A percentile compares a stretch with the other conserved stretches of the same genome.
Conservation (phyloP, 2,329 filamentous ascomycete species). For the Graphiopsis chlorocephala region DNA sequence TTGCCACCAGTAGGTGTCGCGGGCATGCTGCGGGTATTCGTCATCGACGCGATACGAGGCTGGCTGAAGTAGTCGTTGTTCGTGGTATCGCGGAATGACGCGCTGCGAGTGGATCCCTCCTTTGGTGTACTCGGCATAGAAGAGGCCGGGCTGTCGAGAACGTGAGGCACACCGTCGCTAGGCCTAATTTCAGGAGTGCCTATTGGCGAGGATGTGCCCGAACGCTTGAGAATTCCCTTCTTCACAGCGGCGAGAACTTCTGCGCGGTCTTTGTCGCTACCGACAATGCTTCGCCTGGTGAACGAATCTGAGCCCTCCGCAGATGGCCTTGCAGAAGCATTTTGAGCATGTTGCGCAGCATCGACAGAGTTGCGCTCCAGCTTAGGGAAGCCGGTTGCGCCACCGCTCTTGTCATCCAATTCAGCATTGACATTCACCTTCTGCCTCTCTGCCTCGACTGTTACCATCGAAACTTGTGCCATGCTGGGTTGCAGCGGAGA, state of each 20-base stretch:
- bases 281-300: constrained; percentile 79
- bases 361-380: constrained; percentile 81
- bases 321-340: constrained; percentile 32
- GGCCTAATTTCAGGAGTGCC: constrained; percentile 67
- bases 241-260: constrained; percentile 89
- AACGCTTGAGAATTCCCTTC: constrained; percentile 94
- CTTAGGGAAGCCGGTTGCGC: constrained; percentile 78
- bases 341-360: constrained; percentile 40
- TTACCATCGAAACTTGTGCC: constrained; percentile 92
- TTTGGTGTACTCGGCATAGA: constrained; percentile 85
- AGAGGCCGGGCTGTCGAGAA: constrained; percentile 76
- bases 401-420: constrained; percentile 63
- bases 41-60: constrained; percentile 60
- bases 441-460: constrained; percentile 88
- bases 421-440: constrained; percentile 73
- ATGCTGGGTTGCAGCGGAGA: constrained; percentile 54
- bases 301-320: constrained; percentile 59
- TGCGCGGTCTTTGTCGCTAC: constrained; percentile 83
- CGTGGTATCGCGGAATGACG: constrained; percentile 57
- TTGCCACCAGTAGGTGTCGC: constrained; percentile 68
- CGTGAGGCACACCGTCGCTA: constrained; percentile 60
- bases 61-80: constrained; percentile 84
- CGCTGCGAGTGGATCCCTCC: constrained; percentile 58
- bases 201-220: constrained; percentile 58
- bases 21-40: constrained; percentile 77